Evolutionary conservation across 805 yeast species (phyloP).

Genomic region (Wickerhamiella parazyma): DNA sequence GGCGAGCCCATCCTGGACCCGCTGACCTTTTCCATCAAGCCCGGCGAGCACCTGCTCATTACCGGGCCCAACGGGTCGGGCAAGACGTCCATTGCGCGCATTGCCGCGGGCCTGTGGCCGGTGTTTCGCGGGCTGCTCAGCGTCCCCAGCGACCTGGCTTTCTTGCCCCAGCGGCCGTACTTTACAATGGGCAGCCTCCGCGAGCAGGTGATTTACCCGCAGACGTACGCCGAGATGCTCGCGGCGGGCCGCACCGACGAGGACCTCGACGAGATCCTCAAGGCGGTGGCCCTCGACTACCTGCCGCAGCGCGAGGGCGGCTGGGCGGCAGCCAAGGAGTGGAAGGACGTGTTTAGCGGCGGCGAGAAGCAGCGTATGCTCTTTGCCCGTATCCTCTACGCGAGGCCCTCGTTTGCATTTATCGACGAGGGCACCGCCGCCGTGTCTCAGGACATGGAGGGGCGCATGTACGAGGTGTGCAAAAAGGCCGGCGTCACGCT

Average conservation of each 20-base stretch:
- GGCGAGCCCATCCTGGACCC: slow-evolving; percentile 50
- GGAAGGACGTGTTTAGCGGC: slow-evolving; percentile 92
- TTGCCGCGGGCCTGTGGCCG: slow-evolving; percentile 88
- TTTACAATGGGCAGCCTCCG: slow-evolving; percentile 68
- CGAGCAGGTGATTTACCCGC: slow-evolving; percentile 84
- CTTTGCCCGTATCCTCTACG: slow-evolving; percentile 73
- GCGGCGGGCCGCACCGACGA: slow-evolving; percentile 58
- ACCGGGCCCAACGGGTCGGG: slow-evolving; percentile 86
- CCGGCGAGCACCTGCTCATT: slow-evolving; percentile 59
- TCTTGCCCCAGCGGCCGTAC: slow-evolving; percentile 77
- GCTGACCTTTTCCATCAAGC: slow-evolving; percentile 46
- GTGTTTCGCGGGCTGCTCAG: slow-evolving; percentile 69
- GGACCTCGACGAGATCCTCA: slow-evolving; percentile 49
- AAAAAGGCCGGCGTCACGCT: slow-evolving; percentile 58
- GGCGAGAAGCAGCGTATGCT: slow-evolving; percentile 88
- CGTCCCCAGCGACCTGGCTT: slow-evolving; percentile 54
- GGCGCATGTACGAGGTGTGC: slow-evolving; percentile 63
- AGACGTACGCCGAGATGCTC: slow-evolving; percentile 62
- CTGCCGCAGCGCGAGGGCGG: slow-evolving; percentile 52
- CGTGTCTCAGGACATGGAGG: slow-evolving; percentile 80
- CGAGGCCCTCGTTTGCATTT: slow-evolving; percentile 66
- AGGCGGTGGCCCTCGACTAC: slow-evolving; percentile 70
- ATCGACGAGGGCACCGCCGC: slow-evolving; percentile 94
- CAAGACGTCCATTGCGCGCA: slow-evolving; percentile 70
- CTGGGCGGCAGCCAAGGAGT: slow-evolving; percentile 40